Conservation (phyloP, 2,329 filamentous ascomycete species). For the Sporothrix variecibatus region DNA sequence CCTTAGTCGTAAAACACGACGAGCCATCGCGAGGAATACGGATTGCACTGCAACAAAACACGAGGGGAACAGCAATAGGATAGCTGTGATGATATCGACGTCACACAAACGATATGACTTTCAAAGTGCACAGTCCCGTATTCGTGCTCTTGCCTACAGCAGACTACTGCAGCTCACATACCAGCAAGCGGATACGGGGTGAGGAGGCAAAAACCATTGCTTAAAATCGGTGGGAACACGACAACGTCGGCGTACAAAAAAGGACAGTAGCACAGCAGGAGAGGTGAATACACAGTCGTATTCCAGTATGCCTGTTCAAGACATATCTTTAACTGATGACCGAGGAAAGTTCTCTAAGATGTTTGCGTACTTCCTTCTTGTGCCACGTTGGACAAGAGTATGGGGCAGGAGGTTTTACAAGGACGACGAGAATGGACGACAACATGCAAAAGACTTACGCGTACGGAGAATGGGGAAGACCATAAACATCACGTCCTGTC, state of each 20-base stretch:
- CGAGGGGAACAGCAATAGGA: not conserved
- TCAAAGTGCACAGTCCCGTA: not conserved
- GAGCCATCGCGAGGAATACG: not conserved
- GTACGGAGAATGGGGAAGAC: conserved; percentile 7
- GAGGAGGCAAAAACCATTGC: not conserved
- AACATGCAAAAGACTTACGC: not conserved
- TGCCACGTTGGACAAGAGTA: conserved; percentile 1
- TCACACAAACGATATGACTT: not conserved
- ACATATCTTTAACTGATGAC: not conserved
- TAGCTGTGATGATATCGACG: not conserved
- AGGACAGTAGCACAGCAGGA: not conserved
- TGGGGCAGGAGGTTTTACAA: not conserved
- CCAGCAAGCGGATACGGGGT: not conserved
- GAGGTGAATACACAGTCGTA: not conserved
- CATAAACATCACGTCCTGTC: conserved; percentile 5
- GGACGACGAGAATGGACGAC: not conserved
- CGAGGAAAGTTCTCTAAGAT: not conserved
- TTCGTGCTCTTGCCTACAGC: conserved; percentile 15
- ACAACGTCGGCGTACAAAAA: conserved; percentile 14
- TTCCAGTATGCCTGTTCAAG: not conserved
- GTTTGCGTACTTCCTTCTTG: not conserved
- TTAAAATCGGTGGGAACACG: conserved; percentile 5
- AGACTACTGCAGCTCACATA: conserved; percentile 16
- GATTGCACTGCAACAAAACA: not conserved
- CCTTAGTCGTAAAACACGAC: not conserved